A percentile compares a stretch with the other conserved stretches of the same genome.
These are phyloP conservation scores for Spathaspora arborariae DNA, from an alignment of 805 yeast genomes.

Conservation along the genomic window DNA sequence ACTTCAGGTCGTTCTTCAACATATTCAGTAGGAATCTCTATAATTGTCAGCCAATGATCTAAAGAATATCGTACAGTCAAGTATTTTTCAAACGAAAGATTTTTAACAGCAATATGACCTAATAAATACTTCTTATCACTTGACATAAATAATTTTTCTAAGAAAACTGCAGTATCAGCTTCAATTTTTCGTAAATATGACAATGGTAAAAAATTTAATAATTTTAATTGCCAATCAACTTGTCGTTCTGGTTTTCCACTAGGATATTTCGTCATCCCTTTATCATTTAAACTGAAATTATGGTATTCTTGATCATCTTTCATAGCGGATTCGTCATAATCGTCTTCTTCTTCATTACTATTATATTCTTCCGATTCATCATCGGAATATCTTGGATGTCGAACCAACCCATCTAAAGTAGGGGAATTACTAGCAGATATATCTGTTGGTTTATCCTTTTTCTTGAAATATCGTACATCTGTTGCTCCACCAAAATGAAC, in stretches of 20 bases:
- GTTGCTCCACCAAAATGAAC: slow-evolving; percentile 75
- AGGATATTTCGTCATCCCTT: slow-evolving; percentile 12
- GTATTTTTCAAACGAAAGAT: slow-evolving; percentile 62
- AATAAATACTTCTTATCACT: slow-evolving; percentile 53
- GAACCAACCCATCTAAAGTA: slow-evolving; percentile 16
- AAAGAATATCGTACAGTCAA: slow-evolving; percentile 72
- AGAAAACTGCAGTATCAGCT: slow-evolving; percentile 45
- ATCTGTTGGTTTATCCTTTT: slow-evolving; percentile 71
- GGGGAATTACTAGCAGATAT: slow-evolving; percentile 71
- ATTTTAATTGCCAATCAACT: slow-evolving; percentile 43
- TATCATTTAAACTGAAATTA: slow-evolving; percentile 7
- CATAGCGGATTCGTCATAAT: slow-evolving; percentile 21
- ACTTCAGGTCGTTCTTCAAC: slow-evolving; percentile 51
- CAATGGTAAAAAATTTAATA: slow-evolving; percentile 39
- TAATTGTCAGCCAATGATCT: slow-evolving; percentile 74
- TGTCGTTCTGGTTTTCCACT: neutral
- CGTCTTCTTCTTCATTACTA: slow-evolving; percentile 18
- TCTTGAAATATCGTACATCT: slow-evolving; percentile 70
- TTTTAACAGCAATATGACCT: slow-evolving; percentile 79
- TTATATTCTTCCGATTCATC: slow-evolving; percentile 16
- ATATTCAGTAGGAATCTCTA: slow-evolving; percentile 64
- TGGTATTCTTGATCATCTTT: slow-evolving; percentile 10
- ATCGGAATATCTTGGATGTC: slow-evolving; percentile 3
- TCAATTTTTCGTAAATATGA: slow-evolving; percentile 45
- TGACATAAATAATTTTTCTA: slow-evolving; percentile 62